Conservation (phyloP, 768 basidiomycete genomes). For the Fistulinella prunicolor region DNA sequence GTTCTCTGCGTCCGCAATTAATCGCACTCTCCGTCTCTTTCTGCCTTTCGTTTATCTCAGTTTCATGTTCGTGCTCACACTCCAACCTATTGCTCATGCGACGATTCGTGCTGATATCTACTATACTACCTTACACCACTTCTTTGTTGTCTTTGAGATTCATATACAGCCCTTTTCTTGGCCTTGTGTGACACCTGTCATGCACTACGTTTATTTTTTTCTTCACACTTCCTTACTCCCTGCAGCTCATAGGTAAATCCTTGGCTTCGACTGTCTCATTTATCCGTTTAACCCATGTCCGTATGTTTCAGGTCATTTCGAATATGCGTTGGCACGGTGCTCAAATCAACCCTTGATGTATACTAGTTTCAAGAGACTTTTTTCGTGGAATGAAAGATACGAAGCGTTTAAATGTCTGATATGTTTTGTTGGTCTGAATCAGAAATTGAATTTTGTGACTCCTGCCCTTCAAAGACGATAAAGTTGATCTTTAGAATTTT, state of each 20-base stretch:
- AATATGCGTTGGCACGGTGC: conserved; percentile 22
- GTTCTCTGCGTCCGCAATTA: conserved; percentile 21
- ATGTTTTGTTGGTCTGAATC: too few relatives aligned
- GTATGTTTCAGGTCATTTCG: conserved; percentile 12
- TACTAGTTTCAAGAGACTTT: conserved; percentile 16
- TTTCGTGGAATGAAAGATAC: conserved; percentile 6
- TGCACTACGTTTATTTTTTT: neutral
- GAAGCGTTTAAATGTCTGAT: too few relatives aligned
- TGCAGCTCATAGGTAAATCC: neutral
- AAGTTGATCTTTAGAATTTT: too few relatives aligned
- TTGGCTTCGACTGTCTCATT: conserved; percentile 3
- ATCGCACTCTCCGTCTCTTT: conserved; percentile 19
- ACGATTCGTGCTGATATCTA: conserved; percentile 32
- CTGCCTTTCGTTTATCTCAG: conserved; percentile 12
- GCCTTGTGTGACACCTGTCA: conserved; percentile 11
- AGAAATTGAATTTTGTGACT: too few relatives aligned
- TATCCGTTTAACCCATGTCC: conserved; percentile 1
- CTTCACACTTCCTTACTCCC: neutral
- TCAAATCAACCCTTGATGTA: conserved; percentile 21
- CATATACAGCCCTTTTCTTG: conserved; percentile 17
- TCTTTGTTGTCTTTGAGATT: conserved; percentile 16
- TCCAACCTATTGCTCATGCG: conserved; percentile 28
- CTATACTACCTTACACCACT: conserved; percentile 31
- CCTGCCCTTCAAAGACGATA: too few relatives aligned
- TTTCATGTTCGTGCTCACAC: conserved; percentile 20